A percentile compares a stretch with the other conserved stretches of the same genome.
phyloP scores from a whole-genome alignment of 805 yeast species.

The Limtongia smithiae region DNA sequence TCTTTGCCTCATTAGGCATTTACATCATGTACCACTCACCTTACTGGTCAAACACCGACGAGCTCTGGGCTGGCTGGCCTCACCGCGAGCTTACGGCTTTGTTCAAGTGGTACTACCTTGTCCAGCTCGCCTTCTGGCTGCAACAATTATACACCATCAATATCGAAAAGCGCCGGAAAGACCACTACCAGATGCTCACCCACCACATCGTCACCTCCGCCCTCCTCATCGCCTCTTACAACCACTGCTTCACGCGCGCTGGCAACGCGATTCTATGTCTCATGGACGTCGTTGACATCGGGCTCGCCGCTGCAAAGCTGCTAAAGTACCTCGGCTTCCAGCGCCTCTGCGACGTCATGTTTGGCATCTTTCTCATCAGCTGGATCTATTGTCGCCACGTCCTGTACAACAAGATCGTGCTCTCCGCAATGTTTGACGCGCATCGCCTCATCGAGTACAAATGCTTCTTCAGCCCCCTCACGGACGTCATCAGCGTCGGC shows the following conservation, averaged over 20 bases:
- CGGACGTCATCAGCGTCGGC: constrained; percentile 14
- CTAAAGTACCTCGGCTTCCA: constrained; percentile 66
- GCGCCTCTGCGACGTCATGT: constrained; percentile 62
- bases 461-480: constrained; percentile 20
- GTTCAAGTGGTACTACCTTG: constrained; percentile 67
- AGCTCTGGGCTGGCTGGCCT: constrained; percentile 70
- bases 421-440: constrained; percentile 53
- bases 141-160: constrained; percentile 75
- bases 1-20: constrained; percentile 55
- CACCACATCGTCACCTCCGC: constrained; percentile 80
- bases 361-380: constrained; percentile 58
- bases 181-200: constrained; percentile 77
- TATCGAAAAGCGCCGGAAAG: constrained; percentile 76
- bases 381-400: constrained; percentile 78
- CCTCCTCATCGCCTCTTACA: constrained; percentile 68
- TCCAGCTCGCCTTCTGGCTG: constrained; percentile 73
- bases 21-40: constrained; percentile 54
- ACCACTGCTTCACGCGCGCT: constrained; percentile 64
- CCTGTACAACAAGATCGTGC: constrained; percentile 62
- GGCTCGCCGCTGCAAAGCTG: constrained; percentile 69
- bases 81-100: constrained; percentile 52
- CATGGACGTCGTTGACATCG: constrained; percentile 81
- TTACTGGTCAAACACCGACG: constrained; percentile 56
- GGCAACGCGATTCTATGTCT: constrained; percentile 74
- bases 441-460: constrained; percentile 40